These are phyloP conservation scores for Chrysanthemum makinoi DNA, from an alignment of 129 eudicot genomes.

Conservation along the genomic window DNA sequence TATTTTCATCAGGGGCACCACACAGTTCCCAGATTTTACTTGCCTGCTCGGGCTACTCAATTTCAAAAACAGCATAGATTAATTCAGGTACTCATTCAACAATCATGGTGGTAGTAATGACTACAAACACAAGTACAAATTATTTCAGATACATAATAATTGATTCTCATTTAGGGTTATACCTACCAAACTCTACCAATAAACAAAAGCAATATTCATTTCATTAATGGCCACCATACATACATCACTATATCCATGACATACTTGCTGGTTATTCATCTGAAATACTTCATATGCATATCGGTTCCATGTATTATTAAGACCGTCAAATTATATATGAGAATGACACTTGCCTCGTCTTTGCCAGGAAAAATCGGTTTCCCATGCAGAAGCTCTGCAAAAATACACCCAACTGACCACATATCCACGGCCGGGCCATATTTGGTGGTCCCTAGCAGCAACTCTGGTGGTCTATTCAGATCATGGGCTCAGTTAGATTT, in stretches of 20 bases:
- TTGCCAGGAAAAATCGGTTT: constrained; percentile 88
- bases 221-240: not conserved
- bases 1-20: constrained; percentile 88
- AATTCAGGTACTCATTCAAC: not conserved
- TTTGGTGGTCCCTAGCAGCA: constrained; percentile 95
- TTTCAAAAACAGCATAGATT: not conserved
- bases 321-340: not conserved
- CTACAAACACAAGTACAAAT: not conserved
- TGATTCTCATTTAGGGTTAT: not conserved
- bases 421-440: constrained; percentile 98
- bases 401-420: constrained; percentile 98
- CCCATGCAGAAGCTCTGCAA: constrained; percentile 89
- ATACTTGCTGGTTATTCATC: constrained; percentile 10
- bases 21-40: constrained; percentile 89
- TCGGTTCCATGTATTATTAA: not conserved
- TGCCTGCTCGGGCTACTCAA: constrained; percentile 81
- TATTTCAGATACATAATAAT: not conserved
- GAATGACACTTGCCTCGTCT: constrained; percentile 54
- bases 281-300: not conserved
- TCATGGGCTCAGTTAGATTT: constrained; percentile 18
- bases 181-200: not conserved
- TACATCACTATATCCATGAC: not conserved
- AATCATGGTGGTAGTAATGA: constrained; percentile 7
- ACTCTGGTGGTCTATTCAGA: constrained; percentile 90
- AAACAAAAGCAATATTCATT: not conserved